Evolutionary conservation across 805 yeast species (phyloP).

Genomic region (Teunomyces atbi): DNA sequence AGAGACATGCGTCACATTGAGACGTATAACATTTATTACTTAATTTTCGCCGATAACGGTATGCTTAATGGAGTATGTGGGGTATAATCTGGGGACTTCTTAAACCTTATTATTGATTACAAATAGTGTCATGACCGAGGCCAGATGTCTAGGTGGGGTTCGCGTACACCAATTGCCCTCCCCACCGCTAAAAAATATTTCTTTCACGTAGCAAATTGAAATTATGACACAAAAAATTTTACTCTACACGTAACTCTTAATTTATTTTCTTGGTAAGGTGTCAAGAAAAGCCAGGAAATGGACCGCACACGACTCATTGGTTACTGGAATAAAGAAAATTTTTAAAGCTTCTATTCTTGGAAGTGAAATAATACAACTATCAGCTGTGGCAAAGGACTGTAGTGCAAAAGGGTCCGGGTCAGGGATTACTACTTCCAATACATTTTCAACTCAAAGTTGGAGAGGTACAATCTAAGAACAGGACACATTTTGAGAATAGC

Average conservation of each 20-base stretch:
- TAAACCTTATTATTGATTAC: not conserved
- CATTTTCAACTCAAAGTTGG: not conserved
- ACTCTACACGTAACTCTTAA: not conserved
- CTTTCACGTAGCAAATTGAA: not conserved
- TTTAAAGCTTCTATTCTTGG: no score
- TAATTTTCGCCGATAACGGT: not conserved
- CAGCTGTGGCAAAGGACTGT: no score
- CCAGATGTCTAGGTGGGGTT: not conserved
- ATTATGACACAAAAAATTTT: not conserved
- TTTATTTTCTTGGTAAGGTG: not conserved
- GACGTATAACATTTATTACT: not conserved
- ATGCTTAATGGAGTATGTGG: not conserved
- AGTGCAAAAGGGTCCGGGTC: no score
- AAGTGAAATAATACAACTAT: no score
- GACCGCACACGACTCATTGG: no score
- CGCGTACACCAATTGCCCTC: not conserved
- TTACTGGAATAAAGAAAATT: no score
- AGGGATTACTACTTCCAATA: no score
- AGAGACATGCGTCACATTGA: not conserved
- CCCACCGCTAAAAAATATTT: not conserved
- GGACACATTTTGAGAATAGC: not conserved
- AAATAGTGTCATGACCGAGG: not conserved
- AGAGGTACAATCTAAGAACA: not conserved
- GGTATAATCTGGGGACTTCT: not conserved
- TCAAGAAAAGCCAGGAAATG: no score